Evolutionary conservation across 2,329 filamentous ascomycete species (phyloP).

Genomic region (Rhynchosporium secalis): DNA sequence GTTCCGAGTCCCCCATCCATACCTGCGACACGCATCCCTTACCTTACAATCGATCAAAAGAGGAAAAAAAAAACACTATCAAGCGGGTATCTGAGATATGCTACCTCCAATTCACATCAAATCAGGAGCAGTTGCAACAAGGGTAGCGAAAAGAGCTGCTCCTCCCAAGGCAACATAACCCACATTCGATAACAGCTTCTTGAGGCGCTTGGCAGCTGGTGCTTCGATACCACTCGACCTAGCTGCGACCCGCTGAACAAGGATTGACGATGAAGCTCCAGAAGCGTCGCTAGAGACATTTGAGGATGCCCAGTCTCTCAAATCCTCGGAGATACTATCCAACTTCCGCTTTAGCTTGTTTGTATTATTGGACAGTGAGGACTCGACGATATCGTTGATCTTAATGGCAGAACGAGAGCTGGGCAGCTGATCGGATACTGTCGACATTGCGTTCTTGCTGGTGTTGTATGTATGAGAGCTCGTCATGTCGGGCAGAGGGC

Average conservation of each 20-base stretch:
- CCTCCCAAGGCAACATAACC: conserved; percentile 42
- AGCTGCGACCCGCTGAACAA: neutral
- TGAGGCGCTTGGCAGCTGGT: conserved; percentile 37
- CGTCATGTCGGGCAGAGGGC: conserved; percentile 37
- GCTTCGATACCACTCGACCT: conserved; percentile 4
- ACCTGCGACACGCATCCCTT: conserved; percentile 14
- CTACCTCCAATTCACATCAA: conserved; percentile 30
- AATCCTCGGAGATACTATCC: conserved; percentile 37
- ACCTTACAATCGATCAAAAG: conserved; percentile 2
- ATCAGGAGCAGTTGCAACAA: conserved; percentile 43
- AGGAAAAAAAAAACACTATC: conserved; percentile 12
- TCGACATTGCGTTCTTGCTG: conserved; percentile 26
- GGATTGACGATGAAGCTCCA: neutral
- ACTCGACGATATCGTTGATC: conserved; percentile 38
- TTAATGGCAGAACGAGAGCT: conserved; percentile 33
- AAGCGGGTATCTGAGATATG: conserved; percentile 7
- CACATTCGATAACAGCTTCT: conserved; percentile 33
- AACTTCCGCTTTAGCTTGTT: conserved; percentile 36
- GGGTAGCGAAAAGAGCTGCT: conserved; percentile 41
- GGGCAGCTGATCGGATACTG: neutral
- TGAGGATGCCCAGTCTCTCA: conserved; percentile 31
- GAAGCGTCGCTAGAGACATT: conserved; percentile 8
- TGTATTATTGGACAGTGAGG: conserved; percentile 11
- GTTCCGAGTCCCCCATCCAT: conserved; percentile 19
- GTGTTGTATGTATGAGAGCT: conserved; percentile 34